These are phyloP conservation scores for Xylariaceae sp. DNA, from an alignment of 2,329 filamentous ascomycete species.

Conservation along the genomic window DNA sequence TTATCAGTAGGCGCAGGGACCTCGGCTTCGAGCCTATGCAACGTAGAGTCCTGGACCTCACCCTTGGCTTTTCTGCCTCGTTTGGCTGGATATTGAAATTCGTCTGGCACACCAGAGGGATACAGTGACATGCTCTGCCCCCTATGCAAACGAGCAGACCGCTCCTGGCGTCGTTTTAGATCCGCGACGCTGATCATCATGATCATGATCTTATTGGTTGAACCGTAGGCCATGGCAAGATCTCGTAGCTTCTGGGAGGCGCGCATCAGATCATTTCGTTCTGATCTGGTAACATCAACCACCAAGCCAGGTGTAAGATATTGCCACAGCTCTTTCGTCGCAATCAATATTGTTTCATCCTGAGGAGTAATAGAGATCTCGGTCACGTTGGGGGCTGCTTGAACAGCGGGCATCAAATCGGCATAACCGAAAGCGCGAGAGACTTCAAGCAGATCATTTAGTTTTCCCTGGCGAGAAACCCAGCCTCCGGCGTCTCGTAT, in stretches of 20 bases:
- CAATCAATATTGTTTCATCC: slow-evolving; percentile 91
- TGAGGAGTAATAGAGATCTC: slow-evolving; percentile 80
- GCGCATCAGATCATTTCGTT: slow-evolving; percentile 88
- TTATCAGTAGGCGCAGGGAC: slow-evolving; percentile 90
- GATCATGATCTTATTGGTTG: slow-evolving; percentile 95
- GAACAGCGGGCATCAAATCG: slow-evolving; percentile 87
- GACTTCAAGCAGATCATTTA: slow-evolving; percentile 90
- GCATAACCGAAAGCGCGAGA: slow-evolving; percentile 95
- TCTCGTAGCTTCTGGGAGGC: slow-evolving; percentile 94
- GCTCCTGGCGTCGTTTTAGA: slow-evolving; percentile 78
- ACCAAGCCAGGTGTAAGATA: slow-evolving; percentile 87
- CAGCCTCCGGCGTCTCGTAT: slow-evolving; percentile 95
- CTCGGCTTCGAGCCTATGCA: slow-evolving; percentile 85
- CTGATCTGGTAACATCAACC: slow-evolving; percentile 86
- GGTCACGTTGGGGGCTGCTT: slow-evolving; percentile 83
- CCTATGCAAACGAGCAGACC: slow-evolving; percentile 67
- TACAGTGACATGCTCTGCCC: slow-evolving; percentile 86
- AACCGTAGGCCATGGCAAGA: slow-evolving; percentile 92
- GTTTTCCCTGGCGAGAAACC: slow-evolving; percentile 89
- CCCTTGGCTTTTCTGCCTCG: slow-evolving; percentile 66
- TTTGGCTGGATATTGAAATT: slow-evolving; percentile 64
- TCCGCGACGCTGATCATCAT: slow-evolving; percentile 97
- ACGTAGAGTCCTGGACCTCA: slow-evolving; percentile 78
- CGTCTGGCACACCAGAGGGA: slow-evolving; percentile 72
- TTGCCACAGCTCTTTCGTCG: slow-evolving; percentile 93